Evolutionary conservation across 208 protist species (phyloP), one percentile per base, ranked within the genome.

Genomic region (Acanthamoeba culbertsoni): DNA sequence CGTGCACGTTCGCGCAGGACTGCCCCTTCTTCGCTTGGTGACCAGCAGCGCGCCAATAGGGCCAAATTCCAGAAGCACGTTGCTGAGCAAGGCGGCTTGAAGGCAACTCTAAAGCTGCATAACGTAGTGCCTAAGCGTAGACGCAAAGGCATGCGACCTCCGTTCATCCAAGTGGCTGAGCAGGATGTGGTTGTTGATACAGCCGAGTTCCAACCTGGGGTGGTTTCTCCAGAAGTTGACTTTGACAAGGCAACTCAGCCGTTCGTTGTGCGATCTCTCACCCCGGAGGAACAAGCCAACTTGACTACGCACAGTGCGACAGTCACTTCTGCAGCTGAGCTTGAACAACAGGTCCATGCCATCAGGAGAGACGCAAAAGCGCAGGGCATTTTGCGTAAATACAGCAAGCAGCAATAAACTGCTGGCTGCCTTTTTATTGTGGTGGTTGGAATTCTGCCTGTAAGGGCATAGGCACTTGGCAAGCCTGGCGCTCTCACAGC

Each of bases 61-160:
- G 79, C 45, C 45, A 88, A 88, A 28, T 88, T 63, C 79, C 79
- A 88, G 48, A 6, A 88, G 48, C 45, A 65, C 4, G 79, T 88
- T 7, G n/a, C 16, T 20, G 26, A 88, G n/a, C 33, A 35, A 10
- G 79, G 79, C 48, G 53, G 79, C 2, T 46, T 88, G 33, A 88
- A 88, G 79, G 53, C 45, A 8, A 88, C 37, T 6, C 79, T 88
- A 8, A 88, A 88, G 37, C 79, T 62, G 18, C 40, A 88, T 31
- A 88, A 88, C 46, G 37, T n/a, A 2, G 45, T 88, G 46, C 79
- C 79, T 26, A 57, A 62, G 79, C 79, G 45, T 23, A 26, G 35
- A 4, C 79, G 53, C 31, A 2, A 63, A 28, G 51, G 53, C 79
- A 35, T 62, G 79, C 45, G 53, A 46, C 79, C 79, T 40, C 79